Evolutionary conservation across 768 basidiomycete genomes (phyloP), one percentile per base, ranked within the genome.

Genomic region (Tylopilus plumbeoviolaceoides): DNA sequence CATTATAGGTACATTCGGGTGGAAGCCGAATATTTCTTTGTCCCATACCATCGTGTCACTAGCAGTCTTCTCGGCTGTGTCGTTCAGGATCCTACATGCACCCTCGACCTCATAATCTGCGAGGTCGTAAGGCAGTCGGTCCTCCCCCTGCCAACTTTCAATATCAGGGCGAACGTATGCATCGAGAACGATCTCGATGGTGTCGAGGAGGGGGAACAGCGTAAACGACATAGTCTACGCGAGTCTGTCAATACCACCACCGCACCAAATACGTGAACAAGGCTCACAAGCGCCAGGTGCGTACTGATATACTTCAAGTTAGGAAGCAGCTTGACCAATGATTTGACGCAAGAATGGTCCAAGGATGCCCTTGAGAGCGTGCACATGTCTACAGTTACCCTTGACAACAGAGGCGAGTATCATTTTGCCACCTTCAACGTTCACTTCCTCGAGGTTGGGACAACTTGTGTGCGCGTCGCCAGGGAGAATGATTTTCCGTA

Each of bases 271-370:
- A 14, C 25, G n/a, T 10, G 39, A 40, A 15, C 6, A 39, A 9
- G 33, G n/a, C 31, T 41, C 40, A 47, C 15, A 38, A n/a, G n/a
- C n/a, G n/a, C n/a, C n/a, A n/a, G n/a, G n/a, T n/a, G n/a, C n/a
- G n/a, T n/a, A n/a, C n/a, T n/a, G n/a, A 53, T 30, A 42, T 53
- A 18, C 23, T n/a, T 59, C 50, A 51, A 20, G 50, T 52, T 30
- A 11, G 45, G 57, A 31, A 61, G 42, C 1, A 38, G 4, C 25
- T 57, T 54, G 42, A 31, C 51, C 31, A 58, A 23, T 23, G 23
- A 47, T 18, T 42, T 15, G 14, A 2, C 15, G 10, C 7, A 36
- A 7, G 6, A 36, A 7, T 33, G 31, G 11, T 12, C 1, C 15
- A 17, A 4, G 7, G 3, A 36, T 36, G 17, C 35, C 35, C 6